These are phyloP conservation scores for Colletotrichum graminicola DNA, from an alignment of 2,329 filamentous ascomycete genomes.

Conservation along the genomic window DNA sequence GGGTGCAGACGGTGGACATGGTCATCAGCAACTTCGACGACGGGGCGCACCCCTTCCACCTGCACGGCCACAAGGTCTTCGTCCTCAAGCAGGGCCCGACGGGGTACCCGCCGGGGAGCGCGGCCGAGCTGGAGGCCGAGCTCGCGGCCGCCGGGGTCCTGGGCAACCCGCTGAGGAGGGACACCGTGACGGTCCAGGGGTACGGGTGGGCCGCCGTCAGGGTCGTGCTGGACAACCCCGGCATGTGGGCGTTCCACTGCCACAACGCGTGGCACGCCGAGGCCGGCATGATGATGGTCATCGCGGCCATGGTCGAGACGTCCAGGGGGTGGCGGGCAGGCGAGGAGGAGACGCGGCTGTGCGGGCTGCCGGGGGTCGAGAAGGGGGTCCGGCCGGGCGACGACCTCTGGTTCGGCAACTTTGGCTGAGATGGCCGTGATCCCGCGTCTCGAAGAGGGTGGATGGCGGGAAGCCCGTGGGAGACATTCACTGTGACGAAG, in stretches of 20 bases:
- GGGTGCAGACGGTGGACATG: slow-evolving; percentile 44
- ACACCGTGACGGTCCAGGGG: slow-evolving; percentile 64
- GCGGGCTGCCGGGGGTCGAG: slow-evolving; percentile 47
- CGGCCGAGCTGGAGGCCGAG: slow-evolving; percentile 45
- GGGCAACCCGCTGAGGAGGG: slow-evolving; percentile 52
- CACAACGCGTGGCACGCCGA: slow-evolving; percentile 71
- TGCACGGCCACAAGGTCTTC: slow-evolving; percentile 72
- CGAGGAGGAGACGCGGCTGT: slow-evolving; percentile 47
- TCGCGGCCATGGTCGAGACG: slow-evolving; percentile 54
- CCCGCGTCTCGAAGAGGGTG: too few species aligned
- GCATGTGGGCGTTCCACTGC: slow-evolving; percentile 70
- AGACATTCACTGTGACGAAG: not conserved
- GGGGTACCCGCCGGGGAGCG: slow-evolving; percentile 51
- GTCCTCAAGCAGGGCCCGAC: slow-evolving; percentile 51
- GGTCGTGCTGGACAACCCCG: slow-evolving; percentile 68
- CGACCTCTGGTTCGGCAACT: slow-evolving; percentile 53
- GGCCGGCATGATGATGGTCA: slow-evolving; percentile 71
- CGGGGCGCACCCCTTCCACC: slow-evolving; percentile 59
- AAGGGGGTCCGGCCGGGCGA: slow-evolving; percentile 52
- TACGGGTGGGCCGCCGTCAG: slow-evolving; percentile 68
- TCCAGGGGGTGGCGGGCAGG: slow-evolving; percentile 45
- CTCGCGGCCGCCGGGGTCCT: slow-evolving; percentile 42
- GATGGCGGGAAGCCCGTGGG: too few species aligned
- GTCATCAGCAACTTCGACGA: slow-evolving; percentile 52
- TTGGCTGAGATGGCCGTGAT: slow-evolving; percentile 10